Conservation (phyloP, 192 early-diverging fungal species). For the Coemansia sp. region DNA sequence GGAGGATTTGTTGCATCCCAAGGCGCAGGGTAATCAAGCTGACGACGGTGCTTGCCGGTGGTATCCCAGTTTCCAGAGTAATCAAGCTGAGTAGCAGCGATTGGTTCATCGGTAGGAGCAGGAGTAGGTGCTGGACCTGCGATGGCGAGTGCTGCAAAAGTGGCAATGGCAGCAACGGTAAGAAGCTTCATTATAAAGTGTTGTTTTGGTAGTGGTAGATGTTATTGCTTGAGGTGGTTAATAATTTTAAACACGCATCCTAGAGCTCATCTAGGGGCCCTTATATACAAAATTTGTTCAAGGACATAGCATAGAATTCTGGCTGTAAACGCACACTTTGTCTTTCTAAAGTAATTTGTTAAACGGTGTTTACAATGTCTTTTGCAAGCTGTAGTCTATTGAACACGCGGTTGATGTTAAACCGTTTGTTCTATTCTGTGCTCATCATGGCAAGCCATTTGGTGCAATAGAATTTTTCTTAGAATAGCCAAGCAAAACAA, state of each 20-base stretch:
- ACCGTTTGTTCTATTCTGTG: no score
- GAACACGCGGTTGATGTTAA: no score
- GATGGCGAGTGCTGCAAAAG: constrained; percentile 1
- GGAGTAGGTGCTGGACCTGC: constrained; percentile 1
- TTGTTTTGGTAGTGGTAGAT: neutral
- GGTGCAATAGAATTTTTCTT: no score
- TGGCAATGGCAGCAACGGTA: neutral
- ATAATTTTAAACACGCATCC: neutral
- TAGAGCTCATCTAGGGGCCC: neutral
- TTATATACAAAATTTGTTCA: neutral
- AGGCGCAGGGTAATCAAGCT: neutral
- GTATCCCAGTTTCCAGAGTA: constrained; percentile 9
- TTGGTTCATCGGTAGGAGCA: neutral
- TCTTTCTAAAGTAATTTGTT: neutral
- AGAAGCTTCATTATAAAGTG: constrained; percentile 12
- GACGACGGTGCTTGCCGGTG: neutral
- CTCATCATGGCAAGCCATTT: no score
- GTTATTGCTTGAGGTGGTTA: neutral
- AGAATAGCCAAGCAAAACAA: no score
- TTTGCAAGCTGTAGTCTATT: neutral
- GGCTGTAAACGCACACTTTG: neutral
- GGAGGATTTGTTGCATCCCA: neutral
- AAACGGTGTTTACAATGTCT: neutral
- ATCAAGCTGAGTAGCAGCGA: constrained; percentile 1
- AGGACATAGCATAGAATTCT: neutral